Evolutionary conservation across 768 basidiomycete species (phyloP).

Genomic region (Clavaria fumosa): DNA sequence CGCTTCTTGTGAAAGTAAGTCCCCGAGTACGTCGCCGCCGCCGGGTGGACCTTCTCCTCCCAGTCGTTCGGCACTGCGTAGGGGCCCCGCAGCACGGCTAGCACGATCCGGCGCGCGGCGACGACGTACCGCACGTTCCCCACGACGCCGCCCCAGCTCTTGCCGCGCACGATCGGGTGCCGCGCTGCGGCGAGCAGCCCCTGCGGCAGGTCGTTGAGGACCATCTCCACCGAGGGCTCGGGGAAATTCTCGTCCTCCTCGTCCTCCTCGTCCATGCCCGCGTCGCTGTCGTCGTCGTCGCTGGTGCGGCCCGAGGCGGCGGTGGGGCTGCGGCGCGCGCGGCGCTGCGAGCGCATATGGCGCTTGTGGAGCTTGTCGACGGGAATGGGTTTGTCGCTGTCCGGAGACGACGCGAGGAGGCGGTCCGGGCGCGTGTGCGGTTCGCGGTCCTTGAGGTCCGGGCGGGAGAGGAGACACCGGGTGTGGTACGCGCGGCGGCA

Average conservation of each 20-base stretch:
- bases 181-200: conserved; percentile 28
- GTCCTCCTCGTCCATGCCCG: too few species aligned
- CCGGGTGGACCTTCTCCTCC: conserved; percentile 19
- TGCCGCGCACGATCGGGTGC: conserved; percentile 40
- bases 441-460: conserved; percentile 15
- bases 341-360: too few species aligned
- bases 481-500: conserved; percentile 37
- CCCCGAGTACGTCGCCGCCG: background rate
- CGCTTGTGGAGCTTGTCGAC: too few species aligned
- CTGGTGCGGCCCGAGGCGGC: too few species aligned
- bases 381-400: conserved; percentile 10
- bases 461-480: conserved; percentile 24
- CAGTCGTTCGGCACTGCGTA: conserved; percentile 26
- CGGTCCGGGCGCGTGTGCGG: conserved; percentile 13
- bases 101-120: conserved; percentile 33
- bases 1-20: too few species aligned
- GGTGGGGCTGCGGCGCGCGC: too few species aligned
- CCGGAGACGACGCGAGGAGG: conserved; percentile 25
- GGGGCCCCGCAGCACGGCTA: conserved; percentile 17
- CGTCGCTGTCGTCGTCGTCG: too few species aligned
- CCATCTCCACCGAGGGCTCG: too few species aligned
- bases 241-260: too few species aligned
- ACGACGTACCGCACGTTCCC: conserved; percentile 37
- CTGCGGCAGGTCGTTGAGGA: conserved; percentile 1
- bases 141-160: conserved; percentile 25